Conservation (phyloP, 768 basidiomycete genomes). For the Pulveroboletus sp. region DNA sequence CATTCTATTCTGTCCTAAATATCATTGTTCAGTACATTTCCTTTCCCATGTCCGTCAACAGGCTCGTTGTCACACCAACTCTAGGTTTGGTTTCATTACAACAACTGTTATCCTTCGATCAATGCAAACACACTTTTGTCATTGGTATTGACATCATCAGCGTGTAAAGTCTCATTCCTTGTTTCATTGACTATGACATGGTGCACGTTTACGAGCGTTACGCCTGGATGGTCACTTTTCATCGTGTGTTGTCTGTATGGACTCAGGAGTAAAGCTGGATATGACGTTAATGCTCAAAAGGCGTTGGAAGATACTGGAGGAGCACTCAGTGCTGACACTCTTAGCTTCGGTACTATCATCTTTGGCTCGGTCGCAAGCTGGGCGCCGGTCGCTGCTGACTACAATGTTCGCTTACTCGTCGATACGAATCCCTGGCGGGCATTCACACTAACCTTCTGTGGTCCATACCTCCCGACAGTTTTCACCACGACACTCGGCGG, state of each 20-base stretch:
- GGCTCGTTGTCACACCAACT: not conserved
- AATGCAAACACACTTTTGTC: conserved; percentile 40
- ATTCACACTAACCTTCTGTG: conserved; percentile 48
- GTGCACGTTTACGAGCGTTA: conserved; percentile 51
- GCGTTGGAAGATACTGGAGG: conserved; percentile 40
- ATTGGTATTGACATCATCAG: conserved; percentile 47
- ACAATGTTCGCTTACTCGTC: conserved; percentile 46
- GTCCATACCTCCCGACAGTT: conserved; percentile 43
- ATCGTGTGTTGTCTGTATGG: conserved; percentile 51
- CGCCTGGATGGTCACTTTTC: conserved; percentile 46
- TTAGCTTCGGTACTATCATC: conserved; percentile 49
- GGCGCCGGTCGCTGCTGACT: conserved; percentile 52
- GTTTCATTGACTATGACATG: conserved; percentile 44
- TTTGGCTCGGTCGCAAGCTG: conserved; percentile 47
- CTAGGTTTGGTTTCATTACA: conserved; percentile 44
- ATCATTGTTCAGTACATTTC: conserved; percentile 42
- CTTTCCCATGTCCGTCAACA: not conserved
- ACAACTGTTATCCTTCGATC: conserved; percentile 46
- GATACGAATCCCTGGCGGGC: conserved; percentile 39
- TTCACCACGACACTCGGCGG: conserved; percentile 38
- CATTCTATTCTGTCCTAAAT: conserved; percentile 48
- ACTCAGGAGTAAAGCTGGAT: conserved; percentile 44
- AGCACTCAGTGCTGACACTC: conserved; percentile 42
- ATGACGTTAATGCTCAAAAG: conserved; percentile 40
- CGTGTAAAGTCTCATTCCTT: conserved; percentile 39